Evolutionary conservation across 495 filamentous ascomycete genomes (phyloP), one percentile per base, ranked within the genome.

Genomic region (Aspergillus nanangensis): DNA sequence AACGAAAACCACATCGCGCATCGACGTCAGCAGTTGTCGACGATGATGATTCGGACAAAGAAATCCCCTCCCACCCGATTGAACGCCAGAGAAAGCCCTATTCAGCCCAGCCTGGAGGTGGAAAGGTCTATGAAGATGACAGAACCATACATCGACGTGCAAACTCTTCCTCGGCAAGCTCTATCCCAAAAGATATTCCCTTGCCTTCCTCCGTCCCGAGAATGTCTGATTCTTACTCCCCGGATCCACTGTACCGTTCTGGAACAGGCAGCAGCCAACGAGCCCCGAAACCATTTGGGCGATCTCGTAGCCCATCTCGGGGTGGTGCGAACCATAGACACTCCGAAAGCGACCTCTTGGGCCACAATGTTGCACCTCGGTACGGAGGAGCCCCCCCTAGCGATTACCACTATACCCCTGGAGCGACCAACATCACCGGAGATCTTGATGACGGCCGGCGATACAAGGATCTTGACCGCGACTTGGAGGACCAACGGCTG

Each of bases 71-170:
- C 7, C 63, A 69, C 1, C 74, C 76, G 0, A 74, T 83, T 20
- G 81, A 85, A 55, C 77, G 81, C 5, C 77, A 83, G 49, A 67
- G 81, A 43, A 81, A 84, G 39, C 81, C 81, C 0, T 85, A 85
- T 53, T 63, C 52, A 8, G 75, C 73, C 1, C 66, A 74, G 17
- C 76, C 79, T 1, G 80, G 80, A 8, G 64, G 67, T 13, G 81
- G 80, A 11, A 83, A 80, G 52, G 48, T 66, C 1, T 79, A 80
- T 44, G 71, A 76, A 4, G 75, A 71, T 11, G 11, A 47, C 7
- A 27, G 41, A 24, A 25, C 41, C 14, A 17, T 51, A 13, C 64
- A 55, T 27, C 59, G 53, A n/a, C 56, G 55, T 35, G 59, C 56
- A 10, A 48, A 44, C 9, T 67, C 66, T 3, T 63, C 61, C 39